Base-by-base conservation (phyloP, 495 filamentous ascomycete genomes). In the Penicillium paxilli region DNA sequence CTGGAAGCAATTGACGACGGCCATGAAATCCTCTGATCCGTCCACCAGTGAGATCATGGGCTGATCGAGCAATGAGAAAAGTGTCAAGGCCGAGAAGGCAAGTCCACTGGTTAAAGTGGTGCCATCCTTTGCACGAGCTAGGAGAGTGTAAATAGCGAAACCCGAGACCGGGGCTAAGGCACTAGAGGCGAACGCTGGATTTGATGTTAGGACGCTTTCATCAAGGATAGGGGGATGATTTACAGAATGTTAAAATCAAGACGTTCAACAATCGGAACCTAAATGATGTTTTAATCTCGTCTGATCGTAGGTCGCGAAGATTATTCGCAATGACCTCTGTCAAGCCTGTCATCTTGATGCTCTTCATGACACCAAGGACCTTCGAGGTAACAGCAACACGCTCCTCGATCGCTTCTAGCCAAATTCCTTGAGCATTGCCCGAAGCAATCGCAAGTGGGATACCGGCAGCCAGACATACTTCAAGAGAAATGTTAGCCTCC, bases 321-420 rank as follows among this genome's bases (percentile, higher is more conserved):
- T 67, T 73, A 16, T 60, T 20, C 2, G 64, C 62, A 2, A 83
- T 53, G 2, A 40, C 46, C 0, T 69, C 55, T n/a, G 75, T 73
- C 5, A 86, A 57, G 2, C 83, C 85, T 7, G 77, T 71, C 77
- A 84, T 83, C 54, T 86, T 87, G 42, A 85, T 63, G 28, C 73
- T 74, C 55, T 85, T 85, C 62, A 85, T 81, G 0, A 78, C 73
- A 6, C 74, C 63, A 8, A 87, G 66, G 52, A 79, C 73, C 3
- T 72, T 64, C 4, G 72, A 73, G 4, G 79, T 84, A 20, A 73
- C 69, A 14, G 76, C 64, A 28, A 87, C 78, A 5, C 81, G 77
- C 46, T 70, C 66, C 54, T 83, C 75, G 0, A 82, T 80, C 16
- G 79, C 76, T 17, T 65, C 61, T 23, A 80, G 76, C 83, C 84